These are phyloP conservation scores for Diaporthe humulicola DNA, from an alignment of 2,329 filamentous ascomycete genomes.

Conservation along the genomic window DNA sequence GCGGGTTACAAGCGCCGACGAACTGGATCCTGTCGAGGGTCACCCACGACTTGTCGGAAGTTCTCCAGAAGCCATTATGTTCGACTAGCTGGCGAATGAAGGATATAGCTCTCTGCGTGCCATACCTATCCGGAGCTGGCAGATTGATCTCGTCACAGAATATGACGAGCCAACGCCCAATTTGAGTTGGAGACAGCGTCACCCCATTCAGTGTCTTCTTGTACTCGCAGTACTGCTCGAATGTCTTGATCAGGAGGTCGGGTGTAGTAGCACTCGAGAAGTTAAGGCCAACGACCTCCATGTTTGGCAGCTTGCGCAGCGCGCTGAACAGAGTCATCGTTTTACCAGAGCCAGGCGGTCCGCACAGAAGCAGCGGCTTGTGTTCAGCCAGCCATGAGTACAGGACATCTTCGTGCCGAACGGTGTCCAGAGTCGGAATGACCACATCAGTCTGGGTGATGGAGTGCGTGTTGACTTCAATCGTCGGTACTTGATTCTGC, in stretches of 20 bases:
- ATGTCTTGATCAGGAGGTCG: conserved; percentile 97
- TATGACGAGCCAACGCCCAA: conserved; percentile 96
- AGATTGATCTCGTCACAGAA: conserved; percentile 99
- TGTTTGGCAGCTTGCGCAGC: conserved; percentile 94
- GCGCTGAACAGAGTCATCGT: conserved; percentile 99
- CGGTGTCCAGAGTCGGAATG: conserved; percentile 96
- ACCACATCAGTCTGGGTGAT: conserved; percentile 98
- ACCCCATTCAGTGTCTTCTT: conserved; percentile 98
- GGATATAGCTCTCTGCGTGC: conserved; percentile 95
- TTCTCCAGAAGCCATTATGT: conserved; percentile 99
- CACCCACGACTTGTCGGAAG: conserved; percentile 97
- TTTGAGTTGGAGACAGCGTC: conserved; percentile 94
- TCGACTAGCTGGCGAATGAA: conserved; percentile 98
- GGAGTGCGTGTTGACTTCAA: conserved; percentile 98
- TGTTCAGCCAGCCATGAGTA: conserved; percentile 99
- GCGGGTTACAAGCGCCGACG: conserved; percentile 97
- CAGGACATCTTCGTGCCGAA: conserved; percentile 97
- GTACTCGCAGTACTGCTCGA: conserved; percentile 99
- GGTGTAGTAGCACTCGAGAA: conserved; percentile 99
- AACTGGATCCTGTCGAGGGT: conserved; percentile 98
- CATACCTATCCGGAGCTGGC: conserved; percentile 96
- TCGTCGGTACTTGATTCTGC: conserved; percentile 93
- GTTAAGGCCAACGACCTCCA: conserved; percentile 99
- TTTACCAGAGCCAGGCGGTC: conserved; percentile 98
- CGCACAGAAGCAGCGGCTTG: conserved; percentile 95